A percentile compares a stretch with the other conserved stretches of the same genome.
Evolutionary conservation across 306 rosid species (phyloP).

Genomic region (Vigna reflexopilosa): DNA sequence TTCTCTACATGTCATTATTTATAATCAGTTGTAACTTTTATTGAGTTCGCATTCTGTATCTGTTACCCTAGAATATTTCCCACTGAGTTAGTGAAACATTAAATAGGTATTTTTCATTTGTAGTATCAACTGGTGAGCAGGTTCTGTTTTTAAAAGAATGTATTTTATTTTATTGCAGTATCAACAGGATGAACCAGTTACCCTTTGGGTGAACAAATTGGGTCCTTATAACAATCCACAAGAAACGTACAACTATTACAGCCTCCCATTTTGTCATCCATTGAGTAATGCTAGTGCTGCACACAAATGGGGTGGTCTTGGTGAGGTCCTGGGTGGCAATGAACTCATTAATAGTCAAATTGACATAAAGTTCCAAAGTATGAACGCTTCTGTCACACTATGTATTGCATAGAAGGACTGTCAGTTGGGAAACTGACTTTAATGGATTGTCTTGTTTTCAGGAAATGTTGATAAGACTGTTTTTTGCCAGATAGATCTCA

Average conservation of each 20-base stretch:
- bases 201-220: slow-evolving; percentile 98
- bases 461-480: slow-evolving; percentile 80
- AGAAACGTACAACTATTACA: slow-evolving; percentile 98
- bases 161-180: slow-evolving; percentile 63
- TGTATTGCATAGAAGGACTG: slow-evolving; percentile 23
- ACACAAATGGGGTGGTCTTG: slow-evolving; percentile 99
- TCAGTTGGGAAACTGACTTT: slow-evolving; percentile 29
- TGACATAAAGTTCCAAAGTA: slow-evolving; percentile 79
- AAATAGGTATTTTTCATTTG: slow-evolving; percentile 25
- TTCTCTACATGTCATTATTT: not conserved
- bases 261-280: slow-evolving; percentile 91
- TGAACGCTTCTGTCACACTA: slow-evolving; percentile 34
- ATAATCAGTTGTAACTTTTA: slow-evolving; percentile 28
- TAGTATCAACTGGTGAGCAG: slow-evolving; percentile 9
- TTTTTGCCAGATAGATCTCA: slow-evolving; percentile 74
- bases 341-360: slow-evolving; percentile 94
- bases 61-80: not conserved
- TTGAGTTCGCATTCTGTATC: not conserved
- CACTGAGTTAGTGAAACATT: slow-evolving; percentile 1
- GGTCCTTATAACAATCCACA: slow-evolving; percentile 99
- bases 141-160: slow-evolving; percentile 38
- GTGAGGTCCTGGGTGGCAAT: slow-evolving; percentile 99
- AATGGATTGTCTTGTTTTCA: slow-evolving; percentile 47
- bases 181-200: slow-evolving; percentile 68
- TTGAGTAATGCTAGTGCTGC: slow-evolving; percentile 62